A percentile compares a stretch with the other conserved stretches of the same genome.
Evolutionary conservation across 1,284 basidiomycete genomes (phyloP).

Genomic region (Abortiporus biennis): DNA sequence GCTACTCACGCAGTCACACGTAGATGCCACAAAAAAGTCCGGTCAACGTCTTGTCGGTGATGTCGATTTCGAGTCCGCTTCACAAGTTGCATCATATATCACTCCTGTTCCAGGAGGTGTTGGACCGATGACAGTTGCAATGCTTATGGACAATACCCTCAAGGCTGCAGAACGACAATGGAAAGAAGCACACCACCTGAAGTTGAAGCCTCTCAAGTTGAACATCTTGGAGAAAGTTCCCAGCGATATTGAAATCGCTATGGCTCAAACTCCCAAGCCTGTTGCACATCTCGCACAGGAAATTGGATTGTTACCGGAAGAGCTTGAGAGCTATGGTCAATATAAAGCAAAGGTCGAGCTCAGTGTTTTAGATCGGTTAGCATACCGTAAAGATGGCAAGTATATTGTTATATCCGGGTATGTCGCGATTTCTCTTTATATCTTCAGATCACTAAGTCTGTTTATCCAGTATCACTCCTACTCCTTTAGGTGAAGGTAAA

Average conservation of each 20-base stretch:
- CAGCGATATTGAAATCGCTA: conserved; percentile 94
- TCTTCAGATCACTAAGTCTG: not conserved
- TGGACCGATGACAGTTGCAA: conserved; percentile 98
- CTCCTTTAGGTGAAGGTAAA: conserved; percentile 97
- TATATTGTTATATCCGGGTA: conserved; percentile 95
- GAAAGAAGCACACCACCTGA: conserved; percentile 59
- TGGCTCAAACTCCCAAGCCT: conserved; percentile 92
- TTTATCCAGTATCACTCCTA: conserved; percentile 79
- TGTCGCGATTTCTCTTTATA: conserved; percentile 20
- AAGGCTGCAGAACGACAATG: conserved; percentile 80
- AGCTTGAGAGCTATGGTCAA: conserved; percentile 92
- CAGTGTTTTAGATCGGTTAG: conserved; percentile 79
- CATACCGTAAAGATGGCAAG: conserved; percentile 88
- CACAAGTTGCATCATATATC: conserved; percentile 79
- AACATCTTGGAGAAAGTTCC: conserved; percentile 83
- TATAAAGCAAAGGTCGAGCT: conserved; percentile 98
- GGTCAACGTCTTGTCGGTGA: conserved; percentile 97
- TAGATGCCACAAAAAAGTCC: conserved; percentile 88
- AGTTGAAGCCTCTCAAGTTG: conserved; percentile 77
- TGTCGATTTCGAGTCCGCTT: conserved; percentile 82
- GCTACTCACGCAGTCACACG: not conserved
- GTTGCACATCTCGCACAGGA: conserved; percentile 82
- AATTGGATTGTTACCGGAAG: conserved; percentile 82
- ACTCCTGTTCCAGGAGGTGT: conserved; percentile 99
- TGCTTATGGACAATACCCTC: conserved; percentile 96